phyloP scores from a whole-genome alignment of 2,329 filamentous ascomycete species.

The Beauveria brongniartii region DNA sequence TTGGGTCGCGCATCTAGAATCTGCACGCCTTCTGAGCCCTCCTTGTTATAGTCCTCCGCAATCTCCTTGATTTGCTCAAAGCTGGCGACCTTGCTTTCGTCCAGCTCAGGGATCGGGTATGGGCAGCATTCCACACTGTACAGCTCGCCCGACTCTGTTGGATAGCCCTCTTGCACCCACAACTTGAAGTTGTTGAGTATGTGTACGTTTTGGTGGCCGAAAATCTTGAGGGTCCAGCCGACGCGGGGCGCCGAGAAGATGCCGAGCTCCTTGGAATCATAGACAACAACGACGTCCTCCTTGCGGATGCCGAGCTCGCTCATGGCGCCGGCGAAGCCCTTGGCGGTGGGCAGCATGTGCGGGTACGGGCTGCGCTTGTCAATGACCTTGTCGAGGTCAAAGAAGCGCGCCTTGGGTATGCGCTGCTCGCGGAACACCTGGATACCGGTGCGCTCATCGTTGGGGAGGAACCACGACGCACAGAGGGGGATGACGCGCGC shows the following conservation, averaged over 20 bases:
- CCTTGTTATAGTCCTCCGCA: slow-evolving; percentile 68
- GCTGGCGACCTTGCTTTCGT: slow-evolving; percentile 58
- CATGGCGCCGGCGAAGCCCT: slow-evolving; percentile 82
- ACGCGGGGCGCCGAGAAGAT: slow-evolving; percentile 93
- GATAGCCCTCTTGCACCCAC: slow-evolving; percentile 81
- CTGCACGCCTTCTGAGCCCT: slow-evolving; percentile 75
- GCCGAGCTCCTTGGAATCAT: slow-evolving; percentile 83
- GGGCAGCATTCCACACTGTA: slow-evolving; percentile 57
- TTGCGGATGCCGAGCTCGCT: slow-evolving; percentile 75
- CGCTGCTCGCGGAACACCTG: slow-evolving; percentile 73
- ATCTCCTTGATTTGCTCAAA: slow-evolving; percentile 80
- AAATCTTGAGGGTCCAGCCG: slow-evolving; percentile 85
- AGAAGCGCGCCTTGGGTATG: slow-evolving; percentile 88
- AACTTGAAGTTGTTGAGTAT: slow-evolving; percentile 90
- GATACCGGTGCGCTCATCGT: slow-evolving; percentile 74
- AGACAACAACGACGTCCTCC: slow-evolving; percentile 88
- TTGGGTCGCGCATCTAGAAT: slow-evolving; percentile 78
- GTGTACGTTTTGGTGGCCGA: slow-evolving; percentile 84
- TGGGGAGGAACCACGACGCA: slow-evolving; percentile 93
- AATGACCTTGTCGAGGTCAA: slow-evolving; percentile 87
- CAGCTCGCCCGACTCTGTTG: slow-evolving; percentile 71
- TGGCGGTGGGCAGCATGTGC: slow-evolving; percentile 85
- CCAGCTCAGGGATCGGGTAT: slow-evolving; percentile 56
- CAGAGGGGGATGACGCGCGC: slow-evolving; percentile 83
- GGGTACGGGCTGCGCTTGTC: slow-evolving; percentile 84